phyloP scores from a whole-genome alignment of 805 yeast species.

The Kazachstania viticola region DNA sequence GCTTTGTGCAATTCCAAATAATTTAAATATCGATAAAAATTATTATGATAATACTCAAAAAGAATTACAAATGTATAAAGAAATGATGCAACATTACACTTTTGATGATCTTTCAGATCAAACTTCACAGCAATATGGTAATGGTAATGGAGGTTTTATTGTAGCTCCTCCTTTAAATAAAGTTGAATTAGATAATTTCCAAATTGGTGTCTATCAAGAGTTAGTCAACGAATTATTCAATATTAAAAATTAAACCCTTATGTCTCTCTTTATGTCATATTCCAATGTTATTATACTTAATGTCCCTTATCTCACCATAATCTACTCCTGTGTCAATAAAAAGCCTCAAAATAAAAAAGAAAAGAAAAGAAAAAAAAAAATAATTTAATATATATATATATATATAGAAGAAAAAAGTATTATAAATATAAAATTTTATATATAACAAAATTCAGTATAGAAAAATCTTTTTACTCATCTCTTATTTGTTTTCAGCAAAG shows the following conservation, averaged over 20 bases:
- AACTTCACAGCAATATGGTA: slow-evolving; percentile 6
- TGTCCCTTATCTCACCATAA: too few relatives aligned
- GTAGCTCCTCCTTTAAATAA: slow-evolving; percentile 22
- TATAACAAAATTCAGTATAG: background rate
- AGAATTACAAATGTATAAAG: slow-evolving; percentile 25
- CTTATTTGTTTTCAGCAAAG: slow-evolving; percentile 48
- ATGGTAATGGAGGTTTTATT: slow-evolving; percentile 4
- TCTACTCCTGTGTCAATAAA: too few relatives aligned
- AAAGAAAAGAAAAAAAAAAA: slow-evolving; percentile 1
- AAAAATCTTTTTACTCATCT: too few relatives aligned
- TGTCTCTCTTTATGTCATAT: too few relatives aligned
- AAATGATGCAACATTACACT: slow-evolving; percentile 24
- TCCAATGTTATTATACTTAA: too few relatives aligned
- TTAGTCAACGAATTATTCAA: slow-evolving; percentile 20
- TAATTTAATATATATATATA: slow-evolving; percentile 1
- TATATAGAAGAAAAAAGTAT: background rate
- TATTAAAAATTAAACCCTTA: too few relatives aligned
- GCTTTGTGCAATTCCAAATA: slow-evolving; percentile 59
- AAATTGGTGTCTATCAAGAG: slow-evolving; percentile 28
- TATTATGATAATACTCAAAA: slow-evolving; percentile 22
- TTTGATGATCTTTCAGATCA: slow-evolving; percentile 17
- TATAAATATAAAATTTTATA: background rate
- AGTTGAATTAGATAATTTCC: slow-evolving; percentile 26
- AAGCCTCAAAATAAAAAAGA: too few relatives aligned
- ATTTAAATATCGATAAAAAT: slow-evolving; percentile 21